phyloP scores from a whole-genome alignment of 208 protist genomes.

The Leishmania tropica region DNA sequence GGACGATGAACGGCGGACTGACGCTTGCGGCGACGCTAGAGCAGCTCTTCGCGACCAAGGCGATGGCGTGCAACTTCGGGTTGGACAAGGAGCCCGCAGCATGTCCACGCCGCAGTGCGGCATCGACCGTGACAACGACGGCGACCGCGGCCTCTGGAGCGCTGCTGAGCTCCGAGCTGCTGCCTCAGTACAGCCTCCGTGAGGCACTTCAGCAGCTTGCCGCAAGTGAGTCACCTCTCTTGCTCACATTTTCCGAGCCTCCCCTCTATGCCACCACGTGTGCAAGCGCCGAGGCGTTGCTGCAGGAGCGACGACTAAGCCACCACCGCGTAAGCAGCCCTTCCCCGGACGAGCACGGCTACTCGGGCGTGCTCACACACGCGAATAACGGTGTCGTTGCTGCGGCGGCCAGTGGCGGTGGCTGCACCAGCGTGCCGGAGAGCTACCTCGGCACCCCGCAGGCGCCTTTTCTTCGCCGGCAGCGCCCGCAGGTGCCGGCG shows the following conservation, averaged over 20 bases:
- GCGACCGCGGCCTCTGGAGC: constrained; percentile 5
- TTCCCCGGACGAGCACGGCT: constrained; percentile 7
- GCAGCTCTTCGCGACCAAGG: constrained; percentile 15
- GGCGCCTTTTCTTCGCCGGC: constrained; percentile 6
- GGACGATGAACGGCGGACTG: constrained; percentile 4
- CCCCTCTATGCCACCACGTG: constrained; percentile 26
- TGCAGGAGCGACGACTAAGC: constrained; percentile 20
- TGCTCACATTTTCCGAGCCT: constrained; percentile 34
- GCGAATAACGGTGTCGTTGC: neutral
- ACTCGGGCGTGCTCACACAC: neutral
- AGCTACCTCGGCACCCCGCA: constrained; percentile 15
- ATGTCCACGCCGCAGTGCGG: constrained; percentile 9
- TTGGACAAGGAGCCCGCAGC: neutral
- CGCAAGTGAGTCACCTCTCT: constrained; percentile 21
- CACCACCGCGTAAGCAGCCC: constrained; percentile 12
- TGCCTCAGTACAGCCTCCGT: constrained; percentile 18
- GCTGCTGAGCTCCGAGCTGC: constrained; percentile 18
- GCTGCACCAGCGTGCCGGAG: constrained; percentile 4
- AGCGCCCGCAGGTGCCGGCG: constrained; percentile 35
- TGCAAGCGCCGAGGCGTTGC: constrained; percentile 18
- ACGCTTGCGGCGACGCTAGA: constrained; percentile 21
- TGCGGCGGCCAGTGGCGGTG: neutral
- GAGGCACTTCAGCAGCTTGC: constrained; percentile 13
- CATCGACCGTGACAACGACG: constrained; percentile 14
- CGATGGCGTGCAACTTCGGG: neutral